Conservation (phyloP, 2,329 filamentous ascomycete genomes). For the Tolypocladium amazonense region DNA sequence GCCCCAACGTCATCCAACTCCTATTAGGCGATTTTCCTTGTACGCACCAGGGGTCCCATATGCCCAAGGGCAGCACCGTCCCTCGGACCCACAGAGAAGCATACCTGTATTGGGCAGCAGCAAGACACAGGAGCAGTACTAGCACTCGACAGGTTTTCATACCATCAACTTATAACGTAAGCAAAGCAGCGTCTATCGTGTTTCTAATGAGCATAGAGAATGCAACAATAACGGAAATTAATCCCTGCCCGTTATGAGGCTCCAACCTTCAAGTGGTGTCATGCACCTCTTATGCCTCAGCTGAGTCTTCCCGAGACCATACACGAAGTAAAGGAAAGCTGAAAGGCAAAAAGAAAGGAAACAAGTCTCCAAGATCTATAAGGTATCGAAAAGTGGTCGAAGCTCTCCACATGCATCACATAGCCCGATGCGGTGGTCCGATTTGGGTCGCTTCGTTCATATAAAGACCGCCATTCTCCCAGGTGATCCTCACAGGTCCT, state of each 20-base stretch:
- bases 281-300: not conserved
- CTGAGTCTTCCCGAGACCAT: not conserved
- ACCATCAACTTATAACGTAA: not conserved
- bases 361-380: constrained; percentile 14
- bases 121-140: not conserved
- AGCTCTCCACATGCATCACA: not conserved
- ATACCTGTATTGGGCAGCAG: not conserved
- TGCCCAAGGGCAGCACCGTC: not conserved
- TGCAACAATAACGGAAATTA: not conserved
- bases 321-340: too few species aligned
- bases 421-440: not conserved
- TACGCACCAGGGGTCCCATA: too few species aligned
- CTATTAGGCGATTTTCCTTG: too few species aligned
- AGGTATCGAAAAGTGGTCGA: constrained; percentile 8
- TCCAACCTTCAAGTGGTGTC: not conserved
- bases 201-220: not conserved
- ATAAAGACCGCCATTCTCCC: not conserved
- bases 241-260: not conserved
- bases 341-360: not conserved
- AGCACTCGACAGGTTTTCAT: not conserved
- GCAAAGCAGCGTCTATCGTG: not conserved
- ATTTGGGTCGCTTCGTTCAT: not conserved
- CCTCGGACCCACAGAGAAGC: not conserved
- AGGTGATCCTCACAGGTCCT: not conserved
- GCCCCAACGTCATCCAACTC: not conserved